A percentile compares a stretch with the other conserved stretches of the same genome.
phyloP scores from a whole-genome alignment of 805 yeast species.

The Candida lessepsii region DNA sequence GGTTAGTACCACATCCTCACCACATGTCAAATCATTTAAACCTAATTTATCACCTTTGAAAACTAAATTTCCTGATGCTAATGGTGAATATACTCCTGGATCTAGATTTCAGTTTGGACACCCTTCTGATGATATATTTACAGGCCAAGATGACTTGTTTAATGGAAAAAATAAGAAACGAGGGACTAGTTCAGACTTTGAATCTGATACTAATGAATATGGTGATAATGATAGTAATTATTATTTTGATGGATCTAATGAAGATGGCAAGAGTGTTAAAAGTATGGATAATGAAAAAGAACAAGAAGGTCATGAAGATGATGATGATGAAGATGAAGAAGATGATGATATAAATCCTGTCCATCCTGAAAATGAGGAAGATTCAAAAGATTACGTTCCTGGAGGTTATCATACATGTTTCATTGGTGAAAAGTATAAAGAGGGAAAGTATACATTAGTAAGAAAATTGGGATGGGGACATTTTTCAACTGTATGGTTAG shows the following conservation, averaged over 20 bases:
- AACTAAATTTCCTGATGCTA: conserved; percentile 29
- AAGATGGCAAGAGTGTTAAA: conserved; percentile 13
- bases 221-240: conserved; percentile 13
- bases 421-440: conserved; percentile 81
- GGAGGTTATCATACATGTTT: conserved; percentile 97
- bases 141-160: no score
- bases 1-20: conserved; percentile 30
- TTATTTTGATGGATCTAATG: conserved; percentile 9
- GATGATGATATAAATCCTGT: conserved; percentile 27
- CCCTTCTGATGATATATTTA: conserved; percentile 10
- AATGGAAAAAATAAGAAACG: background rate
- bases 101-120: conserved; percentile 16
- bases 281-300: conserved; percentile 21
- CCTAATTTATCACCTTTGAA: conserved; percentile 38
- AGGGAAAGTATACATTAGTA: conserved; percentile 72
- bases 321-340: conserved; percentile 11
- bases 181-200: background rate
- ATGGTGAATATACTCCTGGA: conserved; percentile 15
- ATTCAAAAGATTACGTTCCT: conserved; percentile 74
- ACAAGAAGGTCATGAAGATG: conserved; percentile 3
- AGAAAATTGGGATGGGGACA: conserved; percentile 99
- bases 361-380: conserved; percentile 70
- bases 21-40: conserved; percentile 31
- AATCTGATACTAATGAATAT: conserved; percentile 9
- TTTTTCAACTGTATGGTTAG: conserved; percentile 94